These are phyloP conservation scores for Coelastrella sp. DNA, from an alignment of 139 green algal species.

Conservation along the genomic window DNA sequence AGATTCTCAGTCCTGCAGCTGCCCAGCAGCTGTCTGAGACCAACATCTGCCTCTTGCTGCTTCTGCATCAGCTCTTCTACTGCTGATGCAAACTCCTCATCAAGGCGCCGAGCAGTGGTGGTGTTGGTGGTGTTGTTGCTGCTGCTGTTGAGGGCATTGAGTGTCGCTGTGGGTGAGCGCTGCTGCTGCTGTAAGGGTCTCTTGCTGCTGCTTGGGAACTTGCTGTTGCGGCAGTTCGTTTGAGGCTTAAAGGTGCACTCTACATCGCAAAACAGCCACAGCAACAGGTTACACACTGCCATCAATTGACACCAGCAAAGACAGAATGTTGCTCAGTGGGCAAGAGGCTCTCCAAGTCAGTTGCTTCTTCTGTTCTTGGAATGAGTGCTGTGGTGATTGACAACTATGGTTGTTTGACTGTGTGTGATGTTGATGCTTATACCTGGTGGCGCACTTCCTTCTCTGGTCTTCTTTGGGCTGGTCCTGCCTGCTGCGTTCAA, in stretches of 20 bases:
- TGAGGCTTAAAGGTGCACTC: slow-evolving; percentile 14
- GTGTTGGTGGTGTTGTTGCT: neutral
- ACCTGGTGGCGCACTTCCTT: neutral
- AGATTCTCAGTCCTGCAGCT: neutral
- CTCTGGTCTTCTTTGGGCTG: neutral
- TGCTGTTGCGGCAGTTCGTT: neutral
- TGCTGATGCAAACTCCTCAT: too few relatives aligned
- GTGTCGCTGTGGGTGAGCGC: neutral
- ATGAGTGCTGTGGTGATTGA: too few relatives aligned
- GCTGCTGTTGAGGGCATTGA: slow-evolving; percentile 20
- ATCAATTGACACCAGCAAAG: too few relatives aligned
- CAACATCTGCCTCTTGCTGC: slow-evolving; percentile 5
- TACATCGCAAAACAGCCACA: neutral
- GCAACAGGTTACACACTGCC: too few relatives aligned
- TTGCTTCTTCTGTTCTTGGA: too few relatives aligned
- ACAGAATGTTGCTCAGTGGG: too few relatives aligned
- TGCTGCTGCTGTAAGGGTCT: neutral
- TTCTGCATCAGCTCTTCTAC: neutral
- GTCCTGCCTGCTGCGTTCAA: neutral
- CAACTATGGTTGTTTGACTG: too few relatives aligned
- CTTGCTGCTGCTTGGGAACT: slow-evolving; percentile 13
- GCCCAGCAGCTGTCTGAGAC: slow-evolving; percentile 9
- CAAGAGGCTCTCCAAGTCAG: too few relatives aligned
- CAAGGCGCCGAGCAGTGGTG: neutral
- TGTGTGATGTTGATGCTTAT: neutral